phyloP scores from a whole-genome alignment of 106 monocot genomes.

The Acanthochlamys bracteata region DNA sequence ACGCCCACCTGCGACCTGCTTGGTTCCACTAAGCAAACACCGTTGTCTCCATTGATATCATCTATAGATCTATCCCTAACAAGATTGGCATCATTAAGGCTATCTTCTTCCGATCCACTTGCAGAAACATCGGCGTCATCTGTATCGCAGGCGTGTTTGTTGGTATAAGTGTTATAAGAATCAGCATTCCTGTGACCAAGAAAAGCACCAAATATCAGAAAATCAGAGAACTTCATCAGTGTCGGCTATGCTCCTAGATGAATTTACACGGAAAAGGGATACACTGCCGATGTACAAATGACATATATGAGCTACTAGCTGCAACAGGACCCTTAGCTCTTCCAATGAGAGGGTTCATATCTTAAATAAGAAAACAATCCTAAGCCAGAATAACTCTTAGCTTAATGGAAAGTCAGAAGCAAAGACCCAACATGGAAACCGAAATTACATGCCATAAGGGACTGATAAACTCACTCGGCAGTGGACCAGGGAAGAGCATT shows the following conservation, averaged over 20 bases:
- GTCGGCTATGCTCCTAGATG: no score
- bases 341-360: no score
- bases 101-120: constrained; percentile 25
- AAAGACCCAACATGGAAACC: not conserved
- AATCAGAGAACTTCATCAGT: not conserved
- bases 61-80: constrained; percentile 8
- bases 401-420: not conserved
- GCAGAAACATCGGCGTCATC: constrained; percentile 14
- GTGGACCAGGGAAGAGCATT: constrained; percentile 20
- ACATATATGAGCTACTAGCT: no score
- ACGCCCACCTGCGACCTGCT: constrained; percentile 60
- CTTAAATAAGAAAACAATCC: no score
- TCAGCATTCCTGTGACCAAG: constrained; percentile 13
- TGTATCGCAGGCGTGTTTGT: not conserved
- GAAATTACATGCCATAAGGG: not conserved
- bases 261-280: no score
- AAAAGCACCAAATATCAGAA: not conserved
- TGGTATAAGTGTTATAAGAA: constrained; percentile 7
- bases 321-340: no score
- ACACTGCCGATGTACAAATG: no score
- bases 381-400: no score
- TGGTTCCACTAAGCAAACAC: constrained; percentile 19
- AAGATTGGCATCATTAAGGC: constrained; percentile 11
- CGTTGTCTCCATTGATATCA: constrained; percentile 16
- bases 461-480: constrained; percentile 25